These are phyloP conservation scores for Colletotrichum simmondsii DNA, from an alignment of 2,329 filamentous ascomycete genomes.

Conservation along the genomic window DNA sequence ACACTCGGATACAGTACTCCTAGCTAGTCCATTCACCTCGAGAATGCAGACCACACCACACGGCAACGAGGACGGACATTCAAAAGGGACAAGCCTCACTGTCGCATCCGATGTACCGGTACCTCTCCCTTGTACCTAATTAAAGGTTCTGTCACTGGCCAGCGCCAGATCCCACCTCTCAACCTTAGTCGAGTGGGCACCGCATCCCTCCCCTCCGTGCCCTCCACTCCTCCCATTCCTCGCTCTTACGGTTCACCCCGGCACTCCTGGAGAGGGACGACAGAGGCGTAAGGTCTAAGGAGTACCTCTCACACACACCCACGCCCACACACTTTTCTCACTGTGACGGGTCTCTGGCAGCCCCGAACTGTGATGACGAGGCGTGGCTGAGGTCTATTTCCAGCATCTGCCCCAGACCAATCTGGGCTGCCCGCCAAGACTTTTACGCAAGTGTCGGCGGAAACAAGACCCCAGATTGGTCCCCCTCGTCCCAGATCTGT, in stretches of 20 bases:
- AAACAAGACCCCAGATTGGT: conserved; percentile 11
- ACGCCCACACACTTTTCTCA: conserved; percentile 1
- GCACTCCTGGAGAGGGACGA: no score
- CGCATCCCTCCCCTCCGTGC: not conserved
- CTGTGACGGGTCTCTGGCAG: conserved; percentile 5
- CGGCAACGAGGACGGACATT: not conserved
- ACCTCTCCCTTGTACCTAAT: conserved; percentile 12
- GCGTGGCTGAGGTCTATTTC: conserved; percentile 40
- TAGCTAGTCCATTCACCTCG: not conserved
- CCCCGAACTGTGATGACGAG: conserved; percentile 50
- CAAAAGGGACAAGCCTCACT: not conserved
- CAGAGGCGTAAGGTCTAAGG: no score
- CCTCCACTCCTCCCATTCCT: not conserved
- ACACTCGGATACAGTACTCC: no score
- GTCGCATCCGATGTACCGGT: conserved; percentile 10
- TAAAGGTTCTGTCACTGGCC: conserved; percentile 23
- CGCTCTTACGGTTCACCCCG: not conserved
- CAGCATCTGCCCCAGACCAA: conserved; percentile 14
- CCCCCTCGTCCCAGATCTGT: conserved; percentile 16
- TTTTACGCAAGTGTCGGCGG: not conserved
- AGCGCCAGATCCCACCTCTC: conserved; percentile 2
- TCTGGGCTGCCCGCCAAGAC: not conserved
- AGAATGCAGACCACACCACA: not conserved
- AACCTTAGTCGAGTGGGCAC: not conserved
- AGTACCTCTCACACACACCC: not conserved